Evolutionary conservation across 371 early-diverging fungal species (phyloP).

Genomic region (Mortierella sp.): DNA sequence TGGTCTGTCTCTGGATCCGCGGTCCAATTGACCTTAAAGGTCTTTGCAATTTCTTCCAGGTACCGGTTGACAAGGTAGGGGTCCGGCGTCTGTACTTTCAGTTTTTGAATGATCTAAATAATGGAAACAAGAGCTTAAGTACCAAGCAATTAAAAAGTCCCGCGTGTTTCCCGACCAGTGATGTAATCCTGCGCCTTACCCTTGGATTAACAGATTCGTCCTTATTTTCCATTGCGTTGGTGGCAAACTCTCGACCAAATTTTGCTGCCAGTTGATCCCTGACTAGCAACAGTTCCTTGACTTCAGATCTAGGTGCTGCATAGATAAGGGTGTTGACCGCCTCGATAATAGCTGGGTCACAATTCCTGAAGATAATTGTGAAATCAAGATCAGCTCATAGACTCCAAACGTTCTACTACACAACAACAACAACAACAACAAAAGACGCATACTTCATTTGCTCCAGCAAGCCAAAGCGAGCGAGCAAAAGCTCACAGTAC

Average conservation of each 20-base stretch:
- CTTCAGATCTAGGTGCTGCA: constrained; percentile 88
- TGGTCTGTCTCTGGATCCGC: constrained; percentile 62
- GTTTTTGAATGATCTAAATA: constrained; percentile 81
- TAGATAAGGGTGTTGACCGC: constrained; percentile 92
- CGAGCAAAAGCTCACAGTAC: constrained; percentile 88
- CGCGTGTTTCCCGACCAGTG: not conserved
- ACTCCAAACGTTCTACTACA: not conserved
- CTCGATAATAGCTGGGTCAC: constrained; percentile 86
- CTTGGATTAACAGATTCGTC: constrained; percentile 82
- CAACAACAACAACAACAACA: not conserved
- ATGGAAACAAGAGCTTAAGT: not conserved
- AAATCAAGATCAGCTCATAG: not conserved
- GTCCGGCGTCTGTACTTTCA: constrained; percentile 85
- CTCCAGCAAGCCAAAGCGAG: constrained; percentile 91
- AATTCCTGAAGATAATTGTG: constrained; percentile 60
- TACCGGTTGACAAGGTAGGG: constrained; percentile 86
- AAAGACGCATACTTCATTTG: constrained; percentile 73
- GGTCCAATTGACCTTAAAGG: constrained; percentile 83
- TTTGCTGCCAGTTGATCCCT: constrained; percentile 86
- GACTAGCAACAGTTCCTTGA: constrained; percentile 85
- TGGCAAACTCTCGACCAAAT: constrained; percentile 87
- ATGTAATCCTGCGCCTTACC: constrained; percentile 60
- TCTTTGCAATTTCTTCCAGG: constrained; percentile 88
- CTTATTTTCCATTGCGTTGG: constrained; percentile 80
- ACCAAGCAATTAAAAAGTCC: not conserved